Conservation (phyloP, 2,329 filamentous ascomycete genomes). For the Alternaria triticimaculans region DNA sequence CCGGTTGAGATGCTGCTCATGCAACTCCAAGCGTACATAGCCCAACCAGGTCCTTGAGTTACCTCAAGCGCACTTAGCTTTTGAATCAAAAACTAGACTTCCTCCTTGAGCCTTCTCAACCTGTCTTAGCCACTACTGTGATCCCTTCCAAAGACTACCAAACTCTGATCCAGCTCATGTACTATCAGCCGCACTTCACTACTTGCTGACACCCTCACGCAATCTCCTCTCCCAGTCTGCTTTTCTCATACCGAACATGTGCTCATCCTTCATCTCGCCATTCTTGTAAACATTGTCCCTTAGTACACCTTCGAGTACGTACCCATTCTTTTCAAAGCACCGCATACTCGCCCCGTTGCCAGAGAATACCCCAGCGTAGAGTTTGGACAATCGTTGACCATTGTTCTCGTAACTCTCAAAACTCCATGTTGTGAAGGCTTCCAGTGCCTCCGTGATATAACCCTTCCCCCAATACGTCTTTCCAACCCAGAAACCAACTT, state of each 20-base stretch:
- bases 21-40: constrained; percentile 41
- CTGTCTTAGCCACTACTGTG: neutral
- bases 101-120: neutral
- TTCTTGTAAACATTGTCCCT: constrained; percentile 45
- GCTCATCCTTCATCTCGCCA: constrained; percentile 40
- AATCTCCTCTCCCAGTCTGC: constrained; percentile 33
- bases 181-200: neutral
- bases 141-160: neutral
- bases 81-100: neutral
- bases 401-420: constrained; percentile 39
- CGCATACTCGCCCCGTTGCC: constrained; percentile 46
- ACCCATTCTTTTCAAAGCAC: constrained; percentile 50
- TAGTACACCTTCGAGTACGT: constrained; percentile 45
- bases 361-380: constrained; percentile 40
- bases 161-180: neutral
- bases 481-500: constrained; percentile 54
- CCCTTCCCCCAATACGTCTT: constrained; percentile 47
- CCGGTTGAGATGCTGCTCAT: constrained; percentile 39
- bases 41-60: constrained; percentile 26
- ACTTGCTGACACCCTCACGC: neutral
- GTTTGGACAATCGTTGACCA: constrained; percentile 28
- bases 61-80: neutral
- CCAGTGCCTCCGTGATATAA: constrained; percentile 42
- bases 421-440: constrained; percentile 43
- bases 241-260: constrained; percentile 47